Conservation (phyloP, 225 moss, liverwort and hornwort genomes). For the Climacium dendroides region DNA sequence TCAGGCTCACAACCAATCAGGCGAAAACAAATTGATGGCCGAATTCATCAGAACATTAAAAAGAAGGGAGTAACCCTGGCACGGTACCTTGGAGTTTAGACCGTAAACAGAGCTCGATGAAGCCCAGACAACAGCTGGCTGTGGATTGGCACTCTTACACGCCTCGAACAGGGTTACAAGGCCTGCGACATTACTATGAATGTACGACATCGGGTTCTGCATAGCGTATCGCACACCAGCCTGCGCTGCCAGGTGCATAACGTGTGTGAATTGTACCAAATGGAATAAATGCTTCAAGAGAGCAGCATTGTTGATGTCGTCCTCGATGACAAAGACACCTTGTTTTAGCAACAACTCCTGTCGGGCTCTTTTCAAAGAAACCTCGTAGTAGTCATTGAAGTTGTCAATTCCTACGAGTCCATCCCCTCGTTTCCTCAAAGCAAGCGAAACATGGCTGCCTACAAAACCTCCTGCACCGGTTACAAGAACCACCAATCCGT, state of each 20-base stretch:
- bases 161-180: slow-evolving; percentile 54
- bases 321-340: slow-evolving; percentile 44
- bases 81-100: slow-evolving; percentile 45
- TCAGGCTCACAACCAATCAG: not conserved
- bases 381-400: slow-evolving; percentile 52
- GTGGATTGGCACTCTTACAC: slow-evolving; percentile 52
- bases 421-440: slow-evolving; percentile 48
- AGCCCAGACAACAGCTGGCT: slow-evolving; percentile 56
- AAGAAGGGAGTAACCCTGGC: not conserved
- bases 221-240: slow-evolving; percentile 59
- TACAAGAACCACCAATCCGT: slow-evolving; percentile 42
- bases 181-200: slow-evolving; percentile 50
- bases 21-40: not conserved
- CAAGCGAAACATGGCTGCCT: slow-evolving; percentile 46
- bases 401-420: slow-evolving; percentile 50
- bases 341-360: slow-evolving; percentile 45
- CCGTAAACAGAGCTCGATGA: slow-evolving; percentile 61
- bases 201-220: slow-evolving; percentile 53
- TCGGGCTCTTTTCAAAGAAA: slow-evolving; percentile 48
- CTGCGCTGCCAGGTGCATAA: slow-evolving; percentile 55
- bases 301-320: slow-evolving; percentile 46
- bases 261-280: slow-evolving; percentile 39
- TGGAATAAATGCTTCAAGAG: slow-evolving; percentile 38
- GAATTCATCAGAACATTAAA: not conserved
- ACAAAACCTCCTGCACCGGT: slow-evolving; percentile 55